Conservation (phyloP, 2,329 filamentous ascomycete species). For the Neonectria ditissima region DNA sequence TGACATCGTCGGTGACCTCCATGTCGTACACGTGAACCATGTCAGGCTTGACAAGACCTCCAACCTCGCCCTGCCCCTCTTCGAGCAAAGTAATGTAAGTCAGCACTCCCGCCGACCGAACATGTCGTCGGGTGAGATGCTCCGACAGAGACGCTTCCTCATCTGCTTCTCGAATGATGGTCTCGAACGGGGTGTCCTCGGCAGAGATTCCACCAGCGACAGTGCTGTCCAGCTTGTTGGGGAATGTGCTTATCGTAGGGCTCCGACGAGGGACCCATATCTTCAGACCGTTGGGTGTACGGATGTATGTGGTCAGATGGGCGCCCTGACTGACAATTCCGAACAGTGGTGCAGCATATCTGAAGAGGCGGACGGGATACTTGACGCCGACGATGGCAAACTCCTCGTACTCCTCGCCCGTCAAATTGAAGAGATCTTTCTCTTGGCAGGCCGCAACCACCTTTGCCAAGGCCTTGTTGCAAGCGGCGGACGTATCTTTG, state of each 20-base stretch:
- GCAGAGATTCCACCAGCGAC: slow-evolving; percentile 13
- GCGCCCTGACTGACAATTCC: background rate
- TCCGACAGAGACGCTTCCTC: slow-evolving; percentile 17
- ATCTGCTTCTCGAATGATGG: slow-evolving; percentile 10
- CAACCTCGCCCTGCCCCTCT: background rate
- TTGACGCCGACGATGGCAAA: background rate
- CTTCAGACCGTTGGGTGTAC: background rate
- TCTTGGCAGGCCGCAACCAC: slow-evolving; percentile 1
- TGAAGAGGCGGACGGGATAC: background rate
- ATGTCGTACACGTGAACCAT: slow-evolving; percentile 19
- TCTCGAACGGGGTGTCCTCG: slow-evolving; percentile 13
- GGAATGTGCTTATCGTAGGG: slow-evolving; percentile 10
- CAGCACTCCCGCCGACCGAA: slow-evolving; percentile 1
- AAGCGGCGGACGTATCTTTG: background rate
- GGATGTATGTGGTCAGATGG: slow-evolving; percentile 1
- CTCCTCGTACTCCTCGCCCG: background rate
- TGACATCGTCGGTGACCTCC: slow-evolving; percentile 7
- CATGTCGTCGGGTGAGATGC: slow-evolving; percentile 3
- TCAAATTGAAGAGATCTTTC: slow-evolving; percentile 1
- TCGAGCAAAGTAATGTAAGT: slow-evolving; percentile 19
- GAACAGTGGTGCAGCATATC: background rate
- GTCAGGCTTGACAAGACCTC: slow-evolving; percentile 15
- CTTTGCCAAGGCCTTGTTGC: background rate
- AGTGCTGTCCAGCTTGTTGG: slow-evolving; percentile 16
- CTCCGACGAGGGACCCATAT: slow-evolving; percentile 19